These are phyloP conservation scores for Fraxinus excelsior DNA, from an alignment of 257 asterid genomes.

Conservation along the genomic window DNA sequence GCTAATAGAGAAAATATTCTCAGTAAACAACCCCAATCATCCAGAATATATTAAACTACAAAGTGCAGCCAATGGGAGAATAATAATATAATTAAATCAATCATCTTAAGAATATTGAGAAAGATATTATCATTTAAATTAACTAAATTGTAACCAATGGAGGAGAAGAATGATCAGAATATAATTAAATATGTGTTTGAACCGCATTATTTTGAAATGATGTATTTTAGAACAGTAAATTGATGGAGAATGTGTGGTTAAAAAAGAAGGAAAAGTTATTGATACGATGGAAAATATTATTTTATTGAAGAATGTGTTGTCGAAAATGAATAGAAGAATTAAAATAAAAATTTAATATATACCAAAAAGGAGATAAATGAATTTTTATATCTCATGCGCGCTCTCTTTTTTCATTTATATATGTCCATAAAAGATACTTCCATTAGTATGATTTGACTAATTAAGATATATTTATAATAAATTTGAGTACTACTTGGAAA, in stretches of 20 bases:
- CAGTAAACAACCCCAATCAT: neutral
- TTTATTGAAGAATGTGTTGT: no score
- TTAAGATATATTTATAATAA: no score
- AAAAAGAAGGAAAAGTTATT: no score
- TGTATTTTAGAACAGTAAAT: no score
- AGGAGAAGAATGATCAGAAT: neutral
- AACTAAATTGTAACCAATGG: neutral
- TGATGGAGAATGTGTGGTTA: no score
- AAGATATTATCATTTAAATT: neutral
- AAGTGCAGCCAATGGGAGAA: slow-evolving; percentile 9
- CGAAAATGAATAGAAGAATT: no score
- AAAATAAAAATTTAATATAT: no score
- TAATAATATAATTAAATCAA: slow-evolving; percentile 21
- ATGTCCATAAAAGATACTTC: neutral
- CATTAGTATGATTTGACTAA: neutral
- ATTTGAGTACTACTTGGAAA: neutral
- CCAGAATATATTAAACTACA: no score
- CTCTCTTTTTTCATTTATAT: neutral
- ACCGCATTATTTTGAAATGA: no score
- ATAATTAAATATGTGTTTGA: no score
- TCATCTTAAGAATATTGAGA: slow-evolving; percentile 1
- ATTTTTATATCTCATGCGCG: neutral
- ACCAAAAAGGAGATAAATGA: no score
- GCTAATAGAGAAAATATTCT: slow-evolving; percentile 28
- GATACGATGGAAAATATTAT: no score